Evolutionary conservation across 2,329 filamentous ascomycete species (phyloP).

Genomic region (Daldinia sp.): DNA sequence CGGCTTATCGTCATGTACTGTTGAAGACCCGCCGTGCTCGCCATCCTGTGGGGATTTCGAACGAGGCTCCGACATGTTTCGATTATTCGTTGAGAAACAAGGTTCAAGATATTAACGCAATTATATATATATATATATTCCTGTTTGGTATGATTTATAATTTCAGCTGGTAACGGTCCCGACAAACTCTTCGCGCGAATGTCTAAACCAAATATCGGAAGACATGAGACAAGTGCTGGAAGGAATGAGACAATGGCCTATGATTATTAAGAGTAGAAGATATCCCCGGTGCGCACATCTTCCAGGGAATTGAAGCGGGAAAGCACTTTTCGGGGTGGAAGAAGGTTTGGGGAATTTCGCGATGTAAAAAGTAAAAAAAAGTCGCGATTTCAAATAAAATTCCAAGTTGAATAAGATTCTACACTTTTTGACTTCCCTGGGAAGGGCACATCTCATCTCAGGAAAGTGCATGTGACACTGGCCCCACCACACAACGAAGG

Average conservation of each 20-base stretch:
- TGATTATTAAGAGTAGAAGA: constrained; percentile 28
- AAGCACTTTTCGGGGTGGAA: constrained; percentile 1
- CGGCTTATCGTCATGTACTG: constrained; percentile 62
- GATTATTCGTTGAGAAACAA: constrained; percentile 7
- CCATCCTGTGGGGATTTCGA: constrained; percentile 48
- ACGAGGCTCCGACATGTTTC: constrained; percentile 44
- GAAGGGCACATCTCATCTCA: constrained; percentile 28
- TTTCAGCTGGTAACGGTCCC: constrained; percentile 18
- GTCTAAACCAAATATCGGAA: constrained; percentile 32
- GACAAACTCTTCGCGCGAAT: constrained; percentile 29
- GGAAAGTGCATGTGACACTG: constrained; percentile 41
- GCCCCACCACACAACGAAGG: constrained; percentile 24
- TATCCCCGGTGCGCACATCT: constrained; percentile 34
- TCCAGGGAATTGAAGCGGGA: constrained; percentile 18
- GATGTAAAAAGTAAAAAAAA: not conserved
- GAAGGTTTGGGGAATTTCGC: not conserved
- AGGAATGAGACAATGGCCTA: constrained; percentile 18
- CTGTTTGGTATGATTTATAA: not conserved
- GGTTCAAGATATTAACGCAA: not conserved
- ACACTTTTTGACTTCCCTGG: constrained; percentile 11
- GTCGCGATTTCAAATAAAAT: constrained; percentile 8
- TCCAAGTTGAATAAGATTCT: constrained; percentile 7
- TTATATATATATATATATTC: constrained; percentile 1
- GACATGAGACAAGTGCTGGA: constrained; percentile 38
- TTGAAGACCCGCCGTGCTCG: constrained; percentile 42